A percentile compares a stretch with the other conserved stretches of the same genome.
phyloP scores from a whole-genome alignment of 352 stramenopile genomes.

The Poterioochromonas sp. region DNA sequence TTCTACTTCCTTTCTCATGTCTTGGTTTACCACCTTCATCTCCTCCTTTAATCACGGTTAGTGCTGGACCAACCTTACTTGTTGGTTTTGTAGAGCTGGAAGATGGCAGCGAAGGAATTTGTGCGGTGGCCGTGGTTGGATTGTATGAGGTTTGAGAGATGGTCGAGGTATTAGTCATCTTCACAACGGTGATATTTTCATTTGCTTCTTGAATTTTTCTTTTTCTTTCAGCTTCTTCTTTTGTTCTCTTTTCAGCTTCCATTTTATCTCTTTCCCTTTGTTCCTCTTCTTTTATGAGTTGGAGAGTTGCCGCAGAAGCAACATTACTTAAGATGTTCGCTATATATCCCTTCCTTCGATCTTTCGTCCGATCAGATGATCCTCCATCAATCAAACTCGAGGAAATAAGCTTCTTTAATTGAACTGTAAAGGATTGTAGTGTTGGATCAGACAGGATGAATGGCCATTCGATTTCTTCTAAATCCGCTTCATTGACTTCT shows the following conservation, averaged over 20 bases:
- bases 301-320: not conserved
- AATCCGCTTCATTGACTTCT: not conserved
- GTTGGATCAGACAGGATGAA: not conserved
- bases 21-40: not conserved
- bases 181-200: not conserved
- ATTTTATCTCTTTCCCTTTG: not conserved
- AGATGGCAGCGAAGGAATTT: not conserved
- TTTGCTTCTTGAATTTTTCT: not conserved
- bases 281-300: not conserved
- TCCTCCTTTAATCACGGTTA: too few relatives aligned
- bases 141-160: not conserved
- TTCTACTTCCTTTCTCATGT: slow-evolving; percentile 8
- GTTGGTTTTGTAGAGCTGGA: not conserved
- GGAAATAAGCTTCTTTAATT: not conserved
- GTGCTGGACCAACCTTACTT: too few relatives aligned
- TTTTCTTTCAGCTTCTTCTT: not conserved
- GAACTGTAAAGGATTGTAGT: not conserved
- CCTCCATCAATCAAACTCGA: not conserved
- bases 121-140: not conserved
- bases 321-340: not conserved
- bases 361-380: not conserved
- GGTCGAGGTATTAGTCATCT: not conserved
- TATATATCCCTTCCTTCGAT: not conserved
- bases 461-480: not conserved
- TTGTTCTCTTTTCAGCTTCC: too few relatives aligned